These are phyloP conservation scores for Corynespora cassiicola DNA, from an alignment of 2,329 filamentous ascomycete species.

Conservation along the genomic window DNA sequence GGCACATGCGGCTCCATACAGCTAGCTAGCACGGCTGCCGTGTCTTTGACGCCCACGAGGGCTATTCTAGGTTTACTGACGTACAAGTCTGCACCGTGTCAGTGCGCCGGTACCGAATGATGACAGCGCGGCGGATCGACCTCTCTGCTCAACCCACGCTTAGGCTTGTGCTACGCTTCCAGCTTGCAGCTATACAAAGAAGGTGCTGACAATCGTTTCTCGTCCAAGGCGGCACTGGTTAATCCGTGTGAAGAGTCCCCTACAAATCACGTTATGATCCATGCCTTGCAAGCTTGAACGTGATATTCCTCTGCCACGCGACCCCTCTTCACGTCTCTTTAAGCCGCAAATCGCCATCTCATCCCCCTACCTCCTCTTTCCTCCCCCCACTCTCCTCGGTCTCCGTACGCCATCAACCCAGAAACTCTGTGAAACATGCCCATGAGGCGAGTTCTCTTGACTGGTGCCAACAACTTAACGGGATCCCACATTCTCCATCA, in stretches of 20 bases:
- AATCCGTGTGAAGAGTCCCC: constrained; percentile 3
- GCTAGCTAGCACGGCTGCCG: constrained; percentile 6
- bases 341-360: constrained; percentile 8
- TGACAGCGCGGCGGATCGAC: constrained; percentile 14
- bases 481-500: constrained; percentile 36
- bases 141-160: constrained; percentile 15
- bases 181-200: constrained; percentile 16
- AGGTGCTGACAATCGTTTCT: constrained; percentile 20
- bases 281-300: constrained; percentile 14
- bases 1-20: constrained; percentile 6
- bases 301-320: constrained; percentile 10
- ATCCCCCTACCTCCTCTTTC: constrained; percentile 8
- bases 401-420: constrained; percentile 7
- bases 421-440: constrained; percentile 27
- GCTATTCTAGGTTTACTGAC: constrained; percentile 10
- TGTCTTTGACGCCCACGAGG: constrained; percentile 6
- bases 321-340: constrained; percentile 15
- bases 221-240: constrained; percentile 7
- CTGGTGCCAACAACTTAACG: constrained; percentile 27
- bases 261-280: constrained; percentile 17
- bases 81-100: constrained; percentile 3
- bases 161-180: constrained; percentile 18
- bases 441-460: constrained; percentile 30
- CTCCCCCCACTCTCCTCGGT: constrained; percentile 9
- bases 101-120: constrained; percentile 11